A percentile compares a stretch with the other conserved stretches of the same genome.
Evolutionary conservation across 345 rosid genomes (phyloP).

Genomic region (Populus davidiana): DNA sequence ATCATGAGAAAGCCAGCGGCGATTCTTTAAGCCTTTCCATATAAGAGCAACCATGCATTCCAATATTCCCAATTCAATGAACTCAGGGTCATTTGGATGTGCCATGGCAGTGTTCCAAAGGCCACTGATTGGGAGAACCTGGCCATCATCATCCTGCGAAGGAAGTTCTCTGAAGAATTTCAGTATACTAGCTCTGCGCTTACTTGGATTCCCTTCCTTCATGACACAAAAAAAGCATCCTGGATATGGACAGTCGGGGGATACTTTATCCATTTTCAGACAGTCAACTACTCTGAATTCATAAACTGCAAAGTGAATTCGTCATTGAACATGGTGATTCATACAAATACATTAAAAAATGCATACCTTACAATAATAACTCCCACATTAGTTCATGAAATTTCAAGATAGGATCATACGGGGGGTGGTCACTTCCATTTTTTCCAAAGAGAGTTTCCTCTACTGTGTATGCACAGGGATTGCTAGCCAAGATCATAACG

Average conservation of each 20-base stretch:
- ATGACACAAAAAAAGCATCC: constrained; percentile 98
- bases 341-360: constrained; percentile 8
- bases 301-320: constrained; percentile 1
- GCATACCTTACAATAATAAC: background rate
- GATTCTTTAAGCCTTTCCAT: constrained; percentile 94
- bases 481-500: background rate
- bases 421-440: background rate
- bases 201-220: constrained; percentile 98
- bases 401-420: background rate
- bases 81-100: constrained; percentile 97
- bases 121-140: constrained; percentile 97
- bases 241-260: constrained; percentile 93
- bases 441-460: background rate
- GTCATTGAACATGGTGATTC: constrained; percentile 5
- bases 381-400: background rate
- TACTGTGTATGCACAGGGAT: background rate
- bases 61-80: constrained; percentile 89
- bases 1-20: constrained; percentile 93
- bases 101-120: constrained; percentile 99
- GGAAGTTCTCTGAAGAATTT: constrained; percentile 96
- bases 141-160: constrained; percentile 92
- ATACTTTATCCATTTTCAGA: constrained; percentile 67
- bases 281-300: constrained; percentile 12
- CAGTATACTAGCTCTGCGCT: constrained; percentile 82
- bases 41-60: constrained; percentile 95